phyloP scores from a whole-genome alignment of 495 filamentous ascomycete genomes.

The Hypoxylon lienhwacheense region DNA sequence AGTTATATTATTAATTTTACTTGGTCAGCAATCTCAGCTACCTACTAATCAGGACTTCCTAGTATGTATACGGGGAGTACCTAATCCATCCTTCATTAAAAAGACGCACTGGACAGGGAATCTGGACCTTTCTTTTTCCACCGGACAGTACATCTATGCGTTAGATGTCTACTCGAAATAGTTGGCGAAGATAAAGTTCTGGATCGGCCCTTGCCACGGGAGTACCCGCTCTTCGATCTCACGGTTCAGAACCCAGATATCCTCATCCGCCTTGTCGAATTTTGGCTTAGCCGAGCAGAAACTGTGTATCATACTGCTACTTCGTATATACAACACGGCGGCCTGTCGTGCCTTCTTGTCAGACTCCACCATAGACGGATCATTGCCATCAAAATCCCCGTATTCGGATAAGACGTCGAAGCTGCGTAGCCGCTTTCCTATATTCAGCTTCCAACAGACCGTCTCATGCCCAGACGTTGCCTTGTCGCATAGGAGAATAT shows the following conservation, averaged over 20 bases:
- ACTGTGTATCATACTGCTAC: conserved; percentile 10
- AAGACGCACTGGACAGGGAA: no score
- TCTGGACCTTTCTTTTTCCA: no score
- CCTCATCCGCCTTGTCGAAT: conserved; percentile 1
- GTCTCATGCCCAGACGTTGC: conserved; percentile 30
- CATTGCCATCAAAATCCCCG: conserved; percentile 24
- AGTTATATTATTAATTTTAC: no score
- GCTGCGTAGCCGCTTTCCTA: conserved; percentile 18
- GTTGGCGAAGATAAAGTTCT: conserved; percentile 27
- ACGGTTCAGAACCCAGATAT: conserved; percentile 13
- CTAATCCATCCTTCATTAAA: no score
- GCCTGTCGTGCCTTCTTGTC: conserved; percentile 19
- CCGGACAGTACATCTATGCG: no score
- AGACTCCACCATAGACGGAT: conserved; percentile 21
- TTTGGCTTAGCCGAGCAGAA: no score
- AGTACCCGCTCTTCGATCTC: conserved; percentile 15
- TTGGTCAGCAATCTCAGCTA: no score
- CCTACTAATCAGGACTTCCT: no score
- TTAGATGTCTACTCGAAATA: conserved; percentile 17
- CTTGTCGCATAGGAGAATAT: conserved; percentile 32
- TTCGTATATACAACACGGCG: conserved; percentile 26
- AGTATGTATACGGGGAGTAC: no score
- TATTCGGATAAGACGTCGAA: conserved; percentile 24
- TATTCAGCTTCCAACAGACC: conserved; percentile 28
- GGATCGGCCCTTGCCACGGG: conserved; percentile 29